Percentiles rank a stretch among this genome's conserved stretches.
phyloP scores from a whole-genome alignment of 352 stramenopile genomes.

The Plasmopara viticola region DNA sequence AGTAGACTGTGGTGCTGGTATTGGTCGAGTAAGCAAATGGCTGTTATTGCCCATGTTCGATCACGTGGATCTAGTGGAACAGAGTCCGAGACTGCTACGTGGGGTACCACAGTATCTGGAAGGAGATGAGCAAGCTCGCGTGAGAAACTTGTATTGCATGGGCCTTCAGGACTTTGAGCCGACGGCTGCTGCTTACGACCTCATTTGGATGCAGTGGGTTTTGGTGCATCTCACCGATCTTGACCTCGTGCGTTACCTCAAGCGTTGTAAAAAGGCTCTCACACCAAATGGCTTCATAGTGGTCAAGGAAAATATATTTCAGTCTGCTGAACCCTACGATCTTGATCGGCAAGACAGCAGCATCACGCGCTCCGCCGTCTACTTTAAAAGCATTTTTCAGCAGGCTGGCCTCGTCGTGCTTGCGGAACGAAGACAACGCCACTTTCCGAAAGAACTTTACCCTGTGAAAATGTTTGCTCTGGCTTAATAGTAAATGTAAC shows the following conservation, averaged over 20 bases:
- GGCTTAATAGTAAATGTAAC: conserved; percentile 24
- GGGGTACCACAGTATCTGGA: conserved; percentile 87
- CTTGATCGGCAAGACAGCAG: conserved; percentile 93
- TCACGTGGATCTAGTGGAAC: conserved; percentile 92
- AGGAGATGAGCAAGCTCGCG: conserved; percentile 24
- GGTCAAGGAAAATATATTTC: conserved; percentile 90
- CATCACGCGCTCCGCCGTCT: conserved; percentile 82
- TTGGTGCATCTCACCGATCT: conserved; percentile 93
- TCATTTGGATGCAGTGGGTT: conserved; percentile 98
- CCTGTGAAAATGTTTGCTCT: conserved; percentile 94
- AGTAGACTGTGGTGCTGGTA: conserved; percentile 87
- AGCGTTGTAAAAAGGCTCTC: conserved; percentile 74
- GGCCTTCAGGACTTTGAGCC: conserved; percentile 90
- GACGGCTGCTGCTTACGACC: conserved; percentile 72
- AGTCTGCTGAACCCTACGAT: conserved; percentile 74
- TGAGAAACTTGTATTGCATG: conserved; percentile 85
- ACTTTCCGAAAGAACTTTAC: conserved; percentile 94
- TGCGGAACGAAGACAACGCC: conserved; percentile 69
- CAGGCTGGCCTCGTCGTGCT: conserved; percentile 87
- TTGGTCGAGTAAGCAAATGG: conserved; percentile 93
- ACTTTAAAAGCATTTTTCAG: conserved; percentile 91
- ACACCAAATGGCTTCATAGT: conserved; percentile 51
- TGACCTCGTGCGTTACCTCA: conserved; percentile 91
- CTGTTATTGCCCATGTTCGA: conserved; percentile 87
- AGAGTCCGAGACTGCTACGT: conserved; percentile 87